A percentile compares a stretch with the other conserved stretches of the same genome.
Evolutionary conservation across 2,329 filamentous ascomycete species (phyloP).

Genomic region (Ascochyta rabiei): DNA sequence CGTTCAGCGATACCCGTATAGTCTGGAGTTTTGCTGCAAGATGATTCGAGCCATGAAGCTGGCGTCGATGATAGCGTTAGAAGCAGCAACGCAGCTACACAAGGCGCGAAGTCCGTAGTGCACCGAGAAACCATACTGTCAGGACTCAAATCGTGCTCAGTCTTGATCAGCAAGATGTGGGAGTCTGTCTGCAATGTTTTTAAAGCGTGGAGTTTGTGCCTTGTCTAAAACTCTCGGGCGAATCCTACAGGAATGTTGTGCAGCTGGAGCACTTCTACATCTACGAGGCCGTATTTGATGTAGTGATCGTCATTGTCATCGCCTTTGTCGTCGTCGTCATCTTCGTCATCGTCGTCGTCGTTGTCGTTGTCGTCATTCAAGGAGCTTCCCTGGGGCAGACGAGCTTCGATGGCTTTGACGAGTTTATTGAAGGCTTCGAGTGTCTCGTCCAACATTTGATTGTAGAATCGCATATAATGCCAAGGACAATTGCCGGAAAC

Average conservation of each 20-base stretch:
- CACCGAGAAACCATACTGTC: no score
- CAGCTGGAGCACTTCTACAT: conserved; percentile 9
- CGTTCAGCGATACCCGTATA: no score
- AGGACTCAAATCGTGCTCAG: no score
- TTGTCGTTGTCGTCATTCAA: neutral
- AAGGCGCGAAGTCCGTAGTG: no score
- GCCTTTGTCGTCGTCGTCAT: no score
- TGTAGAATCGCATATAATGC: conserved; percentile 14
- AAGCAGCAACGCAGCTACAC: no score
- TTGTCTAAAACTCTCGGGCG: conserved; percentile 6
- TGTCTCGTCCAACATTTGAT: conserved; percentile 18
- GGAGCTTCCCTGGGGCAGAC: conserved; percentile 2
- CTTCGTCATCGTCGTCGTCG: no score
- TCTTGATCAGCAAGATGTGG: no score
- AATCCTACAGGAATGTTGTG: conserved; percentile 13
- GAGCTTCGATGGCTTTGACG: conserved; percentile 18
- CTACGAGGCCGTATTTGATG: conserved; percentile 9
- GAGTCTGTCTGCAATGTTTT: neutral
- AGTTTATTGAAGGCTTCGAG: conserved; percentile 19
- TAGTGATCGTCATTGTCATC: neutral
- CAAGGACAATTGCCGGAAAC: conserved; percentile 12
- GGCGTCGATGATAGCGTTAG: no score
- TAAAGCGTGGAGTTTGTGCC: conserved; percentile 1
- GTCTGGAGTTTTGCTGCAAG: no score
- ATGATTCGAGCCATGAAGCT: no score